Base-by-base conservation (phyloP, 108 stramenopile genomes). In the Cyclostephanos tholiformis region DNA sequence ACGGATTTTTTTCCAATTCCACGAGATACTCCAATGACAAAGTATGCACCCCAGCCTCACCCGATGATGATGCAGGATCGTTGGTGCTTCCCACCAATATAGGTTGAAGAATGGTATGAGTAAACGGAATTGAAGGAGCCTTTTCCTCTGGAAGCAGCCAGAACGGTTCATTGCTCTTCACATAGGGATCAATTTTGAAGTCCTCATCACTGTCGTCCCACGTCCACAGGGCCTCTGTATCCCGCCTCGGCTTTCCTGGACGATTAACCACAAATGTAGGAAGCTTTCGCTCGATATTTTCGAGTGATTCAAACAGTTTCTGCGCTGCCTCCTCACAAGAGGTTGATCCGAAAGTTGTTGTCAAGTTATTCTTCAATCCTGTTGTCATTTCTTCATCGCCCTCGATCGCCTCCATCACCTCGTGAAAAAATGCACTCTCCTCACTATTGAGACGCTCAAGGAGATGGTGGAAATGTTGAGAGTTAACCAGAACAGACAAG, bases 381-480 rank as follows among this genome's bases (percentile, higher is more conserved):
- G 69, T 46, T 12, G 44, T 29, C 17, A 71, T 35, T 16, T 80
- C 67, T 27, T 84, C 76, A 17, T 79, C 81, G 53, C 48, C 55
- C 23, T 86, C 82, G 53, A 80, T 86, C 17, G 74, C 64, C 44
- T 89, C 82, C 90, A 95, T 90, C 25, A 95, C 77, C 76, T 95
- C 91, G 69, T 91, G 89, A 56, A 95, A 95, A 59, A 90, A 92
- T 19, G 75, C 67, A 56, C 65, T 63, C 30, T 85, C 78, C 44
- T 91, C 89, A 41, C 69, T 69, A 23, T 86, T 87, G 16, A 92
- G 64, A 4, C 74, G 55, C 59, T 95, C 94, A 17, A 95, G 72
- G 1, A 95, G 69, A 50, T 88, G 87, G 56, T 92, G 91, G 68
- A 95, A 95, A 55, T 95, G 91, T 68, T 95, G 94, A 0, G 87